Evolutionary conservation across 2,329 filamentous ascomycete genomes (phyloP), one percentile per base, ranked within the genome.

Genomic region (Neoarthrinium moseri): DNA sequence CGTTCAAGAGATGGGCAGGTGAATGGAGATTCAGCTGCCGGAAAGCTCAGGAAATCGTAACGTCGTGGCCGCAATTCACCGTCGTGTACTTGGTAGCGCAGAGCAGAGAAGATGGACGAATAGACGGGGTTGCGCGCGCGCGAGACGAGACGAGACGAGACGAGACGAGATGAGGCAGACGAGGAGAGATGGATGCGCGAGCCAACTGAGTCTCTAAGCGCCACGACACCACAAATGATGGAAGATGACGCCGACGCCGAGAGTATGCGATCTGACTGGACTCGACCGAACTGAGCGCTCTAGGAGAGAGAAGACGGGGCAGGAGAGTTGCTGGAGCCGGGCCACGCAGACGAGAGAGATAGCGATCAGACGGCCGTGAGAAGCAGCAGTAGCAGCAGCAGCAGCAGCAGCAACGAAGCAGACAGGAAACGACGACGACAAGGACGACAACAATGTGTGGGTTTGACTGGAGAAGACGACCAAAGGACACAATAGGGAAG

Each of bases 401-500:
- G n/a, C n/a, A n/a, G n/a, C n/a, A n/a, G 45, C 29, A 52, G 36
- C 51, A 51, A 45, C 46, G 50, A 46, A 57, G 51, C 47, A 54
- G 46, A 44, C 38, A 43, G 32, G 43, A 54, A 54, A 54, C 51
- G 51, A 54, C 47, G 46, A 54, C 49, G 24, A 55, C 50, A 39
- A 53, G 46, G 52, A 51, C 35, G 50, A 49, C n/a, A 43, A 29
- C 26, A 29, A 29, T 8, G n/a, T 8, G n/a, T n/a, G 26, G 30
- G 20, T 12, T 22, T 29, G 23, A 29, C 24, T 32, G 18, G 15
- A 13, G 22, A 51, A 30, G 49, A 57, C 49, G 42, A 45, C 43
- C 18, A 23, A 63, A 62, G 57, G 51, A 65, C 54, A 60, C 52
- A 58, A 64, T 60, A 57, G 63, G 56, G 61, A 56, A 58, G 42